Percentiles rank a stretch among this genome's conserved stretches.
Evolutionary conservation across 805 yeast genomes (phyloP).

Genomic region (Kodamaea neixiangensis): DNA sequence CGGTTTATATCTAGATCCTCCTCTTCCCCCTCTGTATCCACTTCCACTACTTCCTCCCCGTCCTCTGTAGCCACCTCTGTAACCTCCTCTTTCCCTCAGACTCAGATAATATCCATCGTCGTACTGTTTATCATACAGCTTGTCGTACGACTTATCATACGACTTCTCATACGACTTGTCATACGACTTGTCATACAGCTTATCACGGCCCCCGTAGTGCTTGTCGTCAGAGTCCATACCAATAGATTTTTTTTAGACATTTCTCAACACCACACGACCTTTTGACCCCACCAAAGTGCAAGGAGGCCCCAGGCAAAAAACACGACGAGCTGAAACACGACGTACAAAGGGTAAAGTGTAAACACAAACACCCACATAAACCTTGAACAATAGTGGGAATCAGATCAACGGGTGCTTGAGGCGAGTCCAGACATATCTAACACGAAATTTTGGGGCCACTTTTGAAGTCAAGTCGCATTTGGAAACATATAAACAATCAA

Average conservation of each 20-base stretch:
- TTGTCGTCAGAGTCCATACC: background rate
- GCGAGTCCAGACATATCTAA: background rate
- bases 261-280: background rate
- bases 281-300: background rate
- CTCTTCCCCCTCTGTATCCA: slow-evolving; percentile 23
- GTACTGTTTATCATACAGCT: background rate
- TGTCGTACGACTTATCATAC: background rate
- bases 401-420: slow-evolving; percentile 1
- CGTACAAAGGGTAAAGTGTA: background rate
- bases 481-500: slow-evolving; percentile 6
- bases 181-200: slow-evolving; percentile 8
- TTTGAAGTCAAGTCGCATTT: background rate
- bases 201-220: background rate
- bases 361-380: background rate
- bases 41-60: slow-evolving; percentile 19
- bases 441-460: background rate
- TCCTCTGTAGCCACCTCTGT: slow-evolving; percentile 21
- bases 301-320: background rate
- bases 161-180: background rate
- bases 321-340: background rate
- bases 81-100: slow-evolving; percentile 16
- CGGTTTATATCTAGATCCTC: slow-evolving; percentile 11
- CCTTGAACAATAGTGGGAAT: background rate
- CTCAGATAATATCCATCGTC: slow-evolving; percentile 15
- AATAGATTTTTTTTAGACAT: background rate